phyloP scores from a whole-genome alignment of 306 rosid species.

The Pterocarpus santalinus region DNA sequence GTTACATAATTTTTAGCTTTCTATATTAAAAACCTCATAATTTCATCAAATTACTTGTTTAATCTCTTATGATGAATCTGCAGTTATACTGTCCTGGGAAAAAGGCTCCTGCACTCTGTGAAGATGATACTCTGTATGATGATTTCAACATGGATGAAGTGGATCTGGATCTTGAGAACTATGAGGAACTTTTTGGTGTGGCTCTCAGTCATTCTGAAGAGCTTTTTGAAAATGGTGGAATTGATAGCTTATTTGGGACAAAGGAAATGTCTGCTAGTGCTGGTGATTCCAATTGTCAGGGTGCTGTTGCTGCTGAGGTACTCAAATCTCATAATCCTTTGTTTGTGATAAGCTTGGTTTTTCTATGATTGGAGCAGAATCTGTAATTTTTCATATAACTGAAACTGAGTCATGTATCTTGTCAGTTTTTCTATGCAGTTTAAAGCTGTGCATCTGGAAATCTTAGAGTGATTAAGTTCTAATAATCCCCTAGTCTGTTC shows the following conservation, averaged over 20 bases:
- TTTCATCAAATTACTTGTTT: slow-evolving; percentile 48
- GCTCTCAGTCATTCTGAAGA: slow-evolving; percentile 84
- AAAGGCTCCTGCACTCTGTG: slow-evolving; percentile 58
- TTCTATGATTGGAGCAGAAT: slow-evolving; percentile 13
- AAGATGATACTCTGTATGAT: slow-evolving; percentile 64
- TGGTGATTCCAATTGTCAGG: slow-evolving; percentile 73
- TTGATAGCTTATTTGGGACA: slow-evolving; percentile 85
- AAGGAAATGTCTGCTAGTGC: slow-evolving; percentile 70
- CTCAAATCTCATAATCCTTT: slow-evolving; percentile 40
- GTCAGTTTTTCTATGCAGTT: slow-evolving; percentile 15
- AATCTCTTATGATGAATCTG: slow-evolving; percentile 52
- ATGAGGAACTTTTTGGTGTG: slow-evolving; percentile 87
- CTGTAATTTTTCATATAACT: slow-evolving; percentile 19
- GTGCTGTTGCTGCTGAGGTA: slow-evolving; percentile 84
- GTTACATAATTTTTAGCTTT: slow-evolving; percentile 29
- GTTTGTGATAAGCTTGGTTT: slow-evolving; percentile 21
- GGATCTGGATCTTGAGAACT: slow-evolving; percentile 85
- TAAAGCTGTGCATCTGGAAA: background rate
- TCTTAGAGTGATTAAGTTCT: slow-evolving; percentile 15
- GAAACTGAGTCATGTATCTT: slow-evolving; percentile 2
- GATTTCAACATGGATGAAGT: slow-evolving; percentile 89
- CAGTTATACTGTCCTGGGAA: slow-evolving; percentile 69
- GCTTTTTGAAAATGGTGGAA: slow-evolving; percentile 91
- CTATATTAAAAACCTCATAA: slow-evolving; percentile 7
- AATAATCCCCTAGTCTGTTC: slow-evolving; percentile 20